These are phyloP conservation scores for Chrysoporthe puriensis DNA, from an alignment of 2,329 filamentous ascomycete species.

Conservation along the genomic window DNA sequence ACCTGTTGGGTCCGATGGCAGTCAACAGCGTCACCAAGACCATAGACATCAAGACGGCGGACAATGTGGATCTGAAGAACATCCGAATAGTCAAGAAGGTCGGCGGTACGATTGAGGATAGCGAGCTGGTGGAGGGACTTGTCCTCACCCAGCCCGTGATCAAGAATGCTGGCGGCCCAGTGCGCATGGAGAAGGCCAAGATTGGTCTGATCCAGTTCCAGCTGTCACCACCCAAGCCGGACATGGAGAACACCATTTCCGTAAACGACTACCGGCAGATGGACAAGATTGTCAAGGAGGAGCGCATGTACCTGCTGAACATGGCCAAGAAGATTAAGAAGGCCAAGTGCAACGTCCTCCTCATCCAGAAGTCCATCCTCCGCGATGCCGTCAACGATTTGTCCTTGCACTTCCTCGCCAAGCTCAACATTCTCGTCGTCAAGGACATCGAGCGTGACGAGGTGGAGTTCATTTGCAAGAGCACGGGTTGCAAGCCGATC, in stretches of 20 bases:
- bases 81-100: slow-evolving; percentile 98
- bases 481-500: slow-evolving; percentile 97
- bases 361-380: slow-evolving; percentile 98
- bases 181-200: slow-evolving; percentile 93
- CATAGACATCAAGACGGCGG: slow-evolving; percentile 92
- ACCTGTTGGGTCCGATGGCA: slow-evolving; percentile 93
- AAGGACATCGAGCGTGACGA: slow-evolving; percentile 99
- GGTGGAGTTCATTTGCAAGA: slow-evolving; percentile 99
- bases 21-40: slow-evolving; percentile 95
- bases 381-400: slow-evolving; percentile 97
- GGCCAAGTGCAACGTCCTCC: slow-evolving; percentile 97
- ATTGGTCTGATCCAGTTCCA: slow-evolving; percentile 99
- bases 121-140: slow-evolving; percentile 92
- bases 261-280: slow-evolving; percentile 99
- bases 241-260: slow-evolving; percentile 99
- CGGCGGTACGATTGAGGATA: slow-evolving; percentile 97
- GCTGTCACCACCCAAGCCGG: slow-evolving; percentile 95
- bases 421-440: slow-evolving; percentile 91
- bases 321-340: slow-evolving; percentile 99
- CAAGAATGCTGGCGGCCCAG: slow-evolving; percentile 89
- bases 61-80: slow-evolving; percentile 95
- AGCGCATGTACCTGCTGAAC: slow-evolving; percentile 96
- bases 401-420: slow-evolving; percentile 94
- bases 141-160: slow-evolving; percentile 91
- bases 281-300: slow-evolving; percentile 99